Conservation (phyloP, 2,329 filamentous ascomycete genomes). For the Myriosclerotinia scirpicola region DNA sequence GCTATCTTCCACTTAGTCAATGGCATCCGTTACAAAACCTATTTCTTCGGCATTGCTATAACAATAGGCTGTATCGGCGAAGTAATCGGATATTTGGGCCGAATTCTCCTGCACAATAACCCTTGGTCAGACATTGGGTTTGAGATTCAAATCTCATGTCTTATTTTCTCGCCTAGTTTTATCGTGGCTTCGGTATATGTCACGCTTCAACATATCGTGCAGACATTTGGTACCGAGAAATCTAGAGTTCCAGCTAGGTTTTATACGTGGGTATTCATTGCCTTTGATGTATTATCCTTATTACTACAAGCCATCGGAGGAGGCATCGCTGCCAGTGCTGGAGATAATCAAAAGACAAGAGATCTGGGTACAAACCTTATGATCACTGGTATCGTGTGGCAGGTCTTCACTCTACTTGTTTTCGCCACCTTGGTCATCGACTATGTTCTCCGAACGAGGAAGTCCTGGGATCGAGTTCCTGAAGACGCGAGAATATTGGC, state of each 20-base stretch:
- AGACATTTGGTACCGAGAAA: conserved; percentile 28
- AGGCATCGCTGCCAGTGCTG: conserved; percentile 46
- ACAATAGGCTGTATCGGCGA: conserved; percentile 51
- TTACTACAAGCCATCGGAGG: conserved; percentile 60
- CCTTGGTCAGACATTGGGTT: conserved; percentile 48
- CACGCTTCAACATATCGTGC: conserved; percentile 46
- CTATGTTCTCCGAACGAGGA: conserved; percentile 47
- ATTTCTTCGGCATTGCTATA: conserved; percentile 51
- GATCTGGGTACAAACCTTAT: conserved; percentile 40
- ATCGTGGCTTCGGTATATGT: conserved; percentile 62
- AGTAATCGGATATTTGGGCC: conserved; percentile 56
- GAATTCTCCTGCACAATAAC: conserved; percentile 51
- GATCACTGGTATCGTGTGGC: conserved; percentile 44
- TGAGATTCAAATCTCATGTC: conserved; percentile 51
- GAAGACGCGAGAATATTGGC: conserved; percentile 23
- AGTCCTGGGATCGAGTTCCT: conserved; percentile 27
- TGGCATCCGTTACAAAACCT: conserved; percentile 52
- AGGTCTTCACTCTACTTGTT: conserved; percentile 42
- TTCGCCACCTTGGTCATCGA: conserved; percentile 49
- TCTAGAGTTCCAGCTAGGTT: conserved; percentile 43
- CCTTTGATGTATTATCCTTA: conserved; percentile 57
- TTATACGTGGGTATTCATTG: conserved; percentile 58
- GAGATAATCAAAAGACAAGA: conserved; percentile 21
- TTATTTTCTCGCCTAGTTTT: conserved; percentile 46
- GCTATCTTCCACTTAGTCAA: conserved; percentile 45